Evolutionary conservation across 371 early-diverging fungal species (phyloP).

Genomic region (Lichtheimia ramosa): DNA sequence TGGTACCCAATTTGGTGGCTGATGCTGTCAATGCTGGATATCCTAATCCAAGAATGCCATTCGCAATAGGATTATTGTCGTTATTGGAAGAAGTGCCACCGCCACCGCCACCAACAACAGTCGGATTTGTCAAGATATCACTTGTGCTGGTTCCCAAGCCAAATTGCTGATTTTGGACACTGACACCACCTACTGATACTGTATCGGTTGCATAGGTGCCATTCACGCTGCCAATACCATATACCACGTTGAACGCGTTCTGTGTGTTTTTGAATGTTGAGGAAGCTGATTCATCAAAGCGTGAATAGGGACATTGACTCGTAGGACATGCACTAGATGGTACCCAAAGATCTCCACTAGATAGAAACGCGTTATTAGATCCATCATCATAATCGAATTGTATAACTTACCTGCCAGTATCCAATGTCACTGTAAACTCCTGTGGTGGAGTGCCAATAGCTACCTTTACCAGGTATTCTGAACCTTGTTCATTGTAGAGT

Average conservation of each 20-base stretch:
- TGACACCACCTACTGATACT: slow-evolving; percentile 31
- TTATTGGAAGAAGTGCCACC: slow-evolving; percentile 7
- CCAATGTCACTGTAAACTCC: slow-evolving; percentile 37
- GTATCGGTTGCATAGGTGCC: slow-evolving; percentile 45
- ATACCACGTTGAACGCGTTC: slow-evolving; percentile 22
- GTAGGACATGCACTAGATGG: slow-evolving; percentile 37
- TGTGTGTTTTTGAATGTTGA: slow-evolving; percentile 27
- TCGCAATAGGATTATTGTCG: slow-evolving; percentile 11
- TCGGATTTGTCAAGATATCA: slow-evolving; percentile 36
- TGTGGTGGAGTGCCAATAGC: slow-evolving; percentile 42
- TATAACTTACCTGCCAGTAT: slow-evolving; percentile 44
- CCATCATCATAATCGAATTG: not conserved
- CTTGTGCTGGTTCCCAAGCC: slow-evolving; percentile 32
- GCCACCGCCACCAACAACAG: slow-evolving; percentile 17
- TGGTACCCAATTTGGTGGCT: slow-evolving; percentile 7
- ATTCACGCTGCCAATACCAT: slow-evolving; percentile 45
- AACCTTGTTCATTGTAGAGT: slow-evolving; percentile 36
- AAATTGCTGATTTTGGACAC: slow-evolving; percentile 39
- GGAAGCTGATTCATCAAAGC: slow-evolving; percentile 26
- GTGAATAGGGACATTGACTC: slow-evolving; percentile 33
- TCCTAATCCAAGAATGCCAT: slow-evolving; percentile 50
- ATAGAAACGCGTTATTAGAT: not conserved
- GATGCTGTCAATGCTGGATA: slow-evolving; percentile 38
- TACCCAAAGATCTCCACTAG: slow-evolving; percentile 50
- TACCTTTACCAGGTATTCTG: slow-evolving; percentile 33